These are phyloP conservation scores for Clarireedia sp. DNA, from an alignment of 2,329 filamentous ascomycete species.

Conservation along the genomic window DNA sequence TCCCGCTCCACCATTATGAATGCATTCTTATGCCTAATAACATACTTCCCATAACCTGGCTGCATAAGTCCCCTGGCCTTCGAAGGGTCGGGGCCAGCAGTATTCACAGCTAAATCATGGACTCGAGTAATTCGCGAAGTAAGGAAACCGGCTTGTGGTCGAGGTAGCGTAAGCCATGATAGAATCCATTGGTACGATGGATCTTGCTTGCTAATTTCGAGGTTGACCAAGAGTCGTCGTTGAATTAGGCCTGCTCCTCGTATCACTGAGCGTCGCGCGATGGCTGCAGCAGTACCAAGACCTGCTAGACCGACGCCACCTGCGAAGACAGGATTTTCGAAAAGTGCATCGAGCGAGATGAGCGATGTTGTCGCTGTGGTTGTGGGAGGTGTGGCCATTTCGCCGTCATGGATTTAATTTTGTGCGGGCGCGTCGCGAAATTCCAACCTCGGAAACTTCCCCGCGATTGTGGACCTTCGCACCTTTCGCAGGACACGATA, in stretches of 20 bases:
- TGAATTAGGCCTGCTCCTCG: conserved; percentile 67
- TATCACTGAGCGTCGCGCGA: conserved; percentile 71
- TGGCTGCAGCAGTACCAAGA: conserved; percentile 71
- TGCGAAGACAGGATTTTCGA: conserved; percentile 56
- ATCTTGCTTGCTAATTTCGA: conserved; percentile 93
- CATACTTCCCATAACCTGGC: conserved; percentile 81
- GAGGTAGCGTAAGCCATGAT: conserved; percentile 85
- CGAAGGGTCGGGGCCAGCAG: conserved; percentile 53
- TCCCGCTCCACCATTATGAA: conserved; percentile 83
- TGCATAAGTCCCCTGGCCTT: conserved; percentile 81
- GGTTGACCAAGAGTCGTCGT: conserved; percentile 81
- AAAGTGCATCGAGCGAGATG: conserved; percentile 48
- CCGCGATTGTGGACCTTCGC: not conserved
- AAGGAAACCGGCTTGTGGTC: conserved; percentile 41
- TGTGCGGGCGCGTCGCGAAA: not conserved
- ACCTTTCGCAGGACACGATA: not conserved
- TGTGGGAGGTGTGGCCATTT: conserved; percentile 3
- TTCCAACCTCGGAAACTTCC: not conserved
- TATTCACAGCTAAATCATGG: conserved; percentile 52
- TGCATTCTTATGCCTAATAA: conserved; percentile 77
- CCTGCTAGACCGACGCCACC: conserved; percentile 85
- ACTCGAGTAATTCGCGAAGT: conserved; percentile 50
- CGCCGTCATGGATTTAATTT: not conserved
- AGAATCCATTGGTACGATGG: conserved; percentile 91
- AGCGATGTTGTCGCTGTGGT: conserved; percentile 20